Conservation (phyloP, 768 basidiomycete genomes). For the Russula sp. region DNA sequence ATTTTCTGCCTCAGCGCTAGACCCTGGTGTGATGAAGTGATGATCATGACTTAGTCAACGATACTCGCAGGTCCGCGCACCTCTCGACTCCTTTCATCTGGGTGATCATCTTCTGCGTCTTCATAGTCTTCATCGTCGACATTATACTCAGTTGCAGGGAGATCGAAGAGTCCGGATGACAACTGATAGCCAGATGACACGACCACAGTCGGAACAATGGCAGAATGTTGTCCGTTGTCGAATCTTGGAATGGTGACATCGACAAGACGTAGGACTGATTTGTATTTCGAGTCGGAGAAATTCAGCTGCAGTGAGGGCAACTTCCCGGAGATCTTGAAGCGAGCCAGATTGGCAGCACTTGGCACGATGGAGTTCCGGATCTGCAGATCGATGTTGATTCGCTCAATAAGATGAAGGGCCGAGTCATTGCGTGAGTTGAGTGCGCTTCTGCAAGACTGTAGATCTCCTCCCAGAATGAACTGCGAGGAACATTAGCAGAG, state of each 20-base stretch:
- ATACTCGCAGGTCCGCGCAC: constrained; percentile 30
- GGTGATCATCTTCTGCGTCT: constrained; percentile 45
- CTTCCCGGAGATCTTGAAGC: constrained; percentile 86
- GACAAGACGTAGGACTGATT: constrained; percentile 84
- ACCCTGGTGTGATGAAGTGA: constrained; percentile 21
- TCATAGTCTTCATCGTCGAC: constrained; percentile 47
- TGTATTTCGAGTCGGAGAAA: constrained; percentile 84
- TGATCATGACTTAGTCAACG: not conserved
- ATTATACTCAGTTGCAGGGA: constrained; percentile 56
- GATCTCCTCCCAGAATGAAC: constrained; percentile 84
- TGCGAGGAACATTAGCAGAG: constrained; percentile 27
- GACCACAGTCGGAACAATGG: not conserved
- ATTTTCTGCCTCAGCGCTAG: constrained; percentile 48
- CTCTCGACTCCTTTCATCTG: constrained; percentile 47
- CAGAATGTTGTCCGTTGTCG: constrained; percentile 36
- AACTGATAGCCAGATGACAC: constrained; percentile 39
- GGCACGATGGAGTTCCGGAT: constrained; percentile 93
- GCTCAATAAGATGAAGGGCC: constrained; percentile 82
- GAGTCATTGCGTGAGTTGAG: constrained; percentile 49
- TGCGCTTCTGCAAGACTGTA: constrained; percentile 76
- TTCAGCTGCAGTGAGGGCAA: constrained; percentile 86
- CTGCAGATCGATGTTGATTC: constrained; percentile 82
- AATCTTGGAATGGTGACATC: constrained; percentile 88
- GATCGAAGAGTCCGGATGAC: constrained; percentile 48
- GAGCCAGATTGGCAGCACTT: constrained; percentile 67